Conservation (phyloP, 352 stramenopile species). For the Pythium biforme region DNA sequence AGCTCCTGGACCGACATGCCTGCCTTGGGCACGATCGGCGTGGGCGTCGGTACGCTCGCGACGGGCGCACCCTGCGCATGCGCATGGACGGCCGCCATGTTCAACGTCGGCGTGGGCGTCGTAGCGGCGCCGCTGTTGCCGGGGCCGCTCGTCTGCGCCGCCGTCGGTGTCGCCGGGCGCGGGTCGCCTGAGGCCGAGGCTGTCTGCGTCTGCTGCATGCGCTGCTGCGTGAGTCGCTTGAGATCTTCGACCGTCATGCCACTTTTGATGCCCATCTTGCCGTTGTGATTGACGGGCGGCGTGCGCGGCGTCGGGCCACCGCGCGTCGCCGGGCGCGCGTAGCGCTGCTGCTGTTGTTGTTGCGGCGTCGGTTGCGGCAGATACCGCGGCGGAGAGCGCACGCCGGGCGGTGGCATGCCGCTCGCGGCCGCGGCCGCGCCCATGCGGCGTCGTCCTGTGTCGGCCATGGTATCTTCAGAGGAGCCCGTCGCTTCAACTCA, state of each 20-base stretch:
- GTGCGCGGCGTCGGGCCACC: conserved; percentile 29
- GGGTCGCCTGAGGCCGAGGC: conserved; percentile 5
- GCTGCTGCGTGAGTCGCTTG: conserved; percentile 83
- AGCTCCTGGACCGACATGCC: conserved; percentile 87
- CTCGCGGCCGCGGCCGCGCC: conserved; percentile 3
- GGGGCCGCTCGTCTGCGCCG: background rate
- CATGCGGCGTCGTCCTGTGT: conserved; percentile 23
- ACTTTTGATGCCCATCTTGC: conserved; percentile 87
- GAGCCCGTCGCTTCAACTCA: background rate
- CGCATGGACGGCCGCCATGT: conserved; percentile 52
- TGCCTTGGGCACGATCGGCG: conserved; percentile 61
- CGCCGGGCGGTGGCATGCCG: conserved; percentile 6
- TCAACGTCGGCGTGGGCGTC: conserved; percentile 59
- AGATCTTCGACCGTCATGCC: conserved; percentile 88
- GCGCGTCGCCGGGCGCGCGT: conserved; percentile 20
- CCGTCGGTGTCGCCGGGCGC: conserved; percentile 43
- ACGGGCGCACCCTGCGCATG: conserved; percentile 7
- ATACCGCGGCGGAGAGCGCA: conserved; percentile 31
- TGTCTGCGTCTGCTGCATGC: conserved; percentile 65
- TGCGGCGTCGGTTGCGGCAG: conserved; percentile 27
- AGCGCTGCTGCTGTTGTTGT: conserved; percentile 42
- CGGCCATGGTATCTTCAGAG: conserved; percentile 17
- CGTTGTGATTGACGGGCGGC: conserved; percentile 43
- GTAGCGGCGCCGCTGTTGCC: conserved; percentile 9
- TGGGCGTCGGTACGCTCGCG: conserved; percentile 25